A percentile compares a stretch with the other conserved stretches of the same genome.
phyloP scores from a whole-genome alignment of 257 asterid genomes.

The Euphrasia confusa region DNA sequence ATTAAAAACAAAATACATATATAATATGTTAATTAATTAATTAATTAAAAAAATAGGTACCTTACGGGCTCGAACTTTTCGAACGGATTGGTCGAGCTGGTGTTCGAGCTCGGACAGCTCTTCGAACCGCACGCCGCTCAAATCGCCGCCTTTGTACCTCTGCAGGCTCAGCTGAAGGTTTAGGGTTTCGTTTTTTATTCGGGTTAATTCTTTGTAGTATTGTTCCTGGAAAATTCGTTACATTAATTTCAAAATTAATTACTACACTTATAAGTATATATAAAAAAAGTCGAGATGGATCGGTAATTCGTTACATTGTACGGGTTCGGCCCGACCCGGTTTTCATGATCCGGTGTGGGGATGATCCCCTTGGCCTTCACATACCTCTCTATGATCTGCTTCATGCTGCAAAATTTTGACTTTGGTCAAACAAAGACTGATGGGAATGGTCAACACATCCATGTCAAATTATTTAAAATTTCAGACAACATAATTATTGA shows the following conservation, averaged over 20 bases:
- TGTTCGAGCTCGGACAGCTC: slow-evolving; percentile 57
- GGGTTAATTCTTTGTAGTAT: slow-evolving; percentile 36
- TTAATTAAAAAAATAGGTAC: slow-evolving; percentile 25
- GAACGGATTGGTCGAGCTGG: slow-evolving; percentile 49
- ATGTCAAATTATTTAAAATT: not conserved
- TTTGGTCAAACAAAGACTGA: slow-evolving; percentile 28
- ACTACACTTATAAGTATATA: not conserved
- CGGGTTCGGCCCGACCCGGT: slow-evolving; percentile 27
- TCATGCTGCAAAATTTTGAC: slow-evolving; percentile 52
- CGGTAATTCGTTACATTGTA: slow-evolving; percentile 26
- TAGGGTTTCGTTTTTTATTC: slow-evolving; percentile 54
- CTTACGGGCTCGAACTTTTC: slow-evolving; percentile 69
- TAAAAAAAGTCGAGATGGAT: not conserved
- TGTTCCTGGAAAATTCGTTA: slow-evolving; percentile 35
- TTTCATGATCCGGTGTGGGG: slow-evolving; percentile 34
- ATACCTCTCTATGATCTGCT: slow-evolving; percentile 61
- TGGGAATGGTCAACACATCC: slow-evolving; percentile 20
- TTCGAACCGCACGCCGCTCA: slow-evolving; percentile 46
- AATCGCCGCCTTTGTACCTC: slow-evolving; percentile 64
- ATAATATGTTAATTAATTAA: not conserved
- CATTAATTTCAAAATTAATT: not conserved
- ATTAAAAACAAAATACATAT: not conserved
- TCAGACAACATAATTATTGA: not conserved
- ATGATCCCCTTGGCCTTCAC: slow-evolving; percentile 41
- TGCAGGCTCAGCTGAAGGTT: slow-evolving; percentile 68